Conservation (phyloP, 257 asterid genomes). For the Gentiana straminea region DNA sequence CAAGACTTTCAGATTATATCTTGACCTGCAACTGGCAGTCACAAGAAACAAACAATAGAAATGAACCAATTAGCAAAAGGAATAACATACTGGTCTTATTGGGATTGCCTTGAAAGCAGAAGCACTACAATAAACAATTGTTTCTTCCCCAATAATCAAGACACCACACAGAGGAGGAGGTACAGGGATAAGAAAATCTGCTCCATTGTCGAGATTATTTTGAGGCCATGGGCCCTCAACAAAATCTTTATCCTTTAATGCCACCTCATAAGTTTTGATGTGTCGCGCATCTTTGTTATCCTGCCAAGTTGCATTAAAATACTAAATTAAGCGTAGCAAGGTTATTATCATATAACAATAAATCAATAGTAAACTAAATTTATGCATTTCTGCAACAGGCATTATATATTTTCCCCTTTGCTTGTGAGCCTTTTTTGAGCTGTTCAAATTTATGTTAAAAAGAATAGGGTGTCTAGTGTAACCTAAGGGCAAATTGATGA, state of each 20-base stretch:
- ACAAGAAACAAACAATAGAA: background rate
- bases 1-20: too few relatives aligned
- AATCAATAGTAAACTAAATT: too few relatives aligned
- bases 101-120: slow-evolving; percentile 74
- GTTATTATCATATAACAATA: too few relatives aligned
- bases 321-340: too few relatives aligned
- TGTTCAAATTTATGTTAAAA: too few relatives aligned
- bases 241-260: slow-evolving; percentile 75
- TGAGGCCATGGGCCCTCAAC: slow-evolving; percentile 88
- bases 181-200: slow-evolving; percentile 74
- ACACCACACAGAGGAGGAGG: slow-evolving; percentile 92
- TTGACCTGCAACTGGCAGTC: too few relatives aligned
- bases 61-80: slow-evolving; percentile 9
- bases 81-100: slow-evolving; percentile 62
- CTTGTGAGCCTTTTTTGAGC: too few relatives aligned
- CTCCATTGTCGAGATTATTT: slow-evolving; percentile 82
- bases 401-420: too few relatives aligned
- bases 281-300: slow-evolving; percentile 86
- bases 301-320: slow-evolving; percentile 25
- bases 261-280: slow-evolving; percentile 71
- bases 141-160: slow-evolving; percentile 81
- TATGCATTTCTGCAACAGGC: too few relatives aligned
- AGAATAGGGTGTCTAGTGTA: too few relatives aligned
- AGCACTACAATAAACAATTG: slow-evolving; percentile 74
- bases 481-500: too few relatives aligned